Evolutionary conservation across 2,329 filamentous ascomycete species (phyloP).

Genomic region (Hyphodiscus sp.): DNA sequence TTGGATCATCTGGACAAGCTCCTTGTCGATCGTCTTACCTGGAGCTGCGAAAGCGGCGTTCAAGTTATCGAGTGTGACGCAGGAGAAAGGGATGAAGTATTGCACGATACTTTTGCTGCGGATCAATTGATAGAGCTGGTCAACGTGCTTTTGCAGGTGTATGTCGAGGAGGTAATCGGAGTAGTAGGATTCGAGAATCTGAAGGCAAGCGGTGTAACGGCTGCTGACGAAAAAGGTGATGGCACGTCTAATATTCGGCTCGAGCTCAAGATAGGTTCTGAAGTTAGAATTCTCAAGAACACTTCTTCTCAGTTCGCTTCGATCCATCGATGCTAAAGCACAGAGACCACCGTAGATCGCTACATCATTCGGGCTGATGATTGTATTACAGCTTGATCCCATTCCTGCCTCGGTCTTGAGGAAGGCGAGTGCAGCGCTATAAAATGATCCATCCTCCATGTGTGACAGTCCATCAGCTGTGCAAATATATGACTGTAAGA

Average conservation of each 20-base stretch:
- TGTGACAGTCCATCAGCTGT: constrained; percentile 56
- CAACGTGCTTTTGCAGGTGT: constrained; percentile 70
- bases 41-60: constrained; percentile 65
- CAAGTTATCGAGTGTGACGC: constrained; percentile 75
- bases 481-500: constrained; percentile 44
- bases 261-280: constrained; percentile 81
- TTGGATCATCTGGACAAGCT: constrained; percentile 74
- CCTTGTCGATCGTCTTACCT: constrained; percentile 59
- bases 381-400: constrained; percentile 55
- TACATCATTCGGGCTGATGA: constrained; percentile 79
- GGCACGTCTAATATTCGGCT: constrained; percentile 89
- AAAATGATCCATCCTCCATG: constrained; percentile 49
- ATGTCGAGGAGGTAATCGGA: constrained; percentile 87
- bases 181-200: constrained; percentile 73
- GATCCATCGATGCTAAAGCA: constrained; percentile 83
- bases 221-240: constrained; percentile 85
- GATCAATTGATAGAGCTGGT: constrained; percentile 64
- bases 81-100: constrained; percentile 86
- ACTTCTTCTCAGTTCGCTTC: constrained; percentile 62
- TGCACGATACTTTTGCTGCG: constrained; percentile 89
- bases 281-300: constrained; percentile 80
- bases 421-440: constrained; percentile 67
- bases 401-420: constrained; percentile 35
- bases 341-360: constrained; percentile 88
- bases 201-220: constrained; percentile 79